These are phyloP conservation scores for Coelastrella sp. DNA, from an alignment of 139 green algal species.

Conservation along the genomic window DNA sequence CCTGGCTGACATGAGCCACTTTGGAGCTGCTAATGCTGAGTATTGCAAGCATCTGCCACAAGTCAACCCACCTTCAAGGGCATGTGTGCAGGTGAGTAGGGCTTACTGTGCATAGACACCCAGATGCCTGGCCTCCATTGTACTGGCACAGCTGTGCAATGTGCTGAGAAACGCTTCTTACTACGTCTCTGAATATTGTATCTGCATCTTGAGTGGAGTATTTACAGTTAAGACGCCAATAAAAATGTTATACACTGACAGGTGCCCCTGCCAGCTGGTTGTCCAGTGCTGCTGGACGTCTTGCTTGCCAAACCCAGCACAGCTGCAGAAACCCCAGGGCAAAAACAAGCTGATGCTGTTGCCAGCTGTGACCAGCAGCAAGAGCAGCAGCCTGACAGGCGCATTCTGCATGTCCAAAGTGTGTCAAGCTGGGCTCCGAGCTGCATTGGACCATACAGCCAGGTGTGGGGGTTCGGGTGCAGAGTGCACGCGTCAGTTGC, in stretches of 20 bases:
- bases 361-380: background rate
- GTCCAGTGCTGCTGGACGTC: constrained; percentile 65
- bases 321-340: background rate
- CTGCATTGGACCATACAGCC: constrained; percentile 98
- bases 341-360: background rate
- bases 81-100: constrained; percentile 79
- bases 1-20: constrained; percentile 90
- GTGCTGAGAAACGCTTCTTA: too few relatives aligned
- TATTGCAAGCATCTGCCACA: constrained; percentile 84
- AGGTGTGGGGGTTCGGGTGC: constrained; percentile 58
- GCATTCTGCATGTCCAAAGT: constrained; percentile 96
- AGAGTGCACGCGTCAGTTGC: too few relatives aligned
- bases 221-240: background rate
- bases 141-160: too few relatives aligned
- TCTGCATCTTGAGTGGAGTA: background rate
- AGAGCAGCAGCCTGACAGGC: constrained; percentile 15
- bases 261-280: constrained; percentile 62
- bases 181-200: background rate
- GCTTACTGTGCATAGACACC: background rate
- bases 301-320: constrained; percentile 47
- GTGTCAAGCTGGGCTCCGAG: constrained; percentile 94
- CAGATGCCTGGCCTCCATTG: background rate
- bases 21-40: constrained; percentile 85
- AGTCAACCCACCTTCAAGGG: constrained; percentile 81
- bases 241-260: constrained; percentile 10